Percentiles rank a stretch among this genome's conserved stretches.
Conservation (phyloP, 1,284 basidiomycete species). For the Coniophora puteana region DNA sequence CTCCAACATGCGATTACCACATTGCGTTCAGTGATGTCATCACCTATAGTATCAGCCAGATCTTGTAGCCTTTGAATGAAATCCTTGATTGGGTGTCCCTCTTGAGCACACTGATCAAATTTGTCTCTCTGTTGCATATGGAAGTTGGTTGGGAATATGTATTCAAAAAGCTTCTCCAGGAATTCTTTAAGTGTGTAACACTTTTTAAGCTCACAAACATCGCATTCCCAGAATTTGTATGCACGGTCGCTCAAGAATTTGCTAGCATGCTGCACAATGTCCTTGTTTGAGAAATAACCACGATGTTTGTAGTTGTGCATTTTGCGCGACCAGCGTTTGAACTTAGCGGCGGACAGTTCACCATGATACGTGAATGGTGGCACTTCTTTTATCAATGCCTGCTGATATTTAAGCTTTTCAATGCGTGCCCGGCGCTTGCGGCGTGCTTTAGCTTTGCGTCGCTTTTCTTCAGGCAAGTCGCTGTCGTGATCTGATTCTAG, state of each 20-base stretch:
- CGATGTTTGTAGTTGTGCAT: background rate
- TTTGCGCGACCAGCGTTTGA: conserved; percentile 8
- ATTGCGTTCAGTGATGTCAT: conserved; percentile 1
- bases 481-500: too few relatives aligned
- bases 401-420: conserved; percentile 5
- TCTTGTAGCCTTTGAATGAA: background rate
- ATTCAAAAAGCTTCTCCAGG: conserved; percentile 7
- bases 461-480: too few relatives aligned
- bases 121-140: conserved; percentile 5
- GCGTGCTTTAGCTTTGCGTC: background rate
- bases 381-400: conserved; percentile 6
- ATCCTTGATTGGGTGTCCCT: background rate
- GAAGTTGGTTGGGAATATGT: conserved; percentile 6
- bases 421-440: conserved; percentile 3
- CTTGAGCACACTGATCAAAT: conserved; percentile 4
- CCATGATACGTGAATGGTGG: too few relatives aligned
- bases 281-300: background rate
- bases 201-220: background rate
- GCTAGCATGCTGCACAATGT: background rate
- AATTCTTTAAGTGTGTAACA: background rate
- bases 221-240: conserved; percentile 1
- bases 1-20: conserved; percentile 3
- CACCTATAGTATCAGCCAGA: conserved; percentile 2
- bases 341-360: background rate
- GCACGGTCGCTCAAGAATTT: background rate